These are phyloP conservation scores for Diatrype stigma DNA, from an alignment of 2,329 filamentous ascomycete species.

Conservation along the genomic window DNA sequence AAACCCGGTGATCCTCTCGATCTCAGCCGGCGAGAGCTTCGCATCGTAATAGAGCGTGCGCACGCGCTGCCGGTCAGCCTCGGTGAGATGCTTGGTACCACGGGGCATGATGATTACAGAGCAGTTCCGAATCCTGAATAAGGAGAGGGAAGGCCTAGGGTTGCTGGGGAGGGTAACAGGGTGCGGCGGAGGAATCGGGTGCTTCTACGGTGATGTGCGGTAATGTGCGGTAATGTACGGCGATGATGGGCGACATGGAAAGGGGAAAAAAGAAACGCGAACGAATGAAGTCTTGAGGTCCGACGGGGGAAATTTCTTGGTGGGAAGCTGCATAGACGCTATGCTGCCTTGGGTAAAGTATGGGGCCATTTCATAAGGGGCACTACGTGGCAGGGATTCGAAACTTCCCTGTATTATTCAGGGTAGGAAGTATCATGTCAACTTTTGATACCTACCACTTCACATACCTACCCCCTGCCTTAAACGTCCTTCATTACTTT, in stretches of 20 bases:
- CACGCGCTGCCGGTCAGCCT: constrained; percentile 2
- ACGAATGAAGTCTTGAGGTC: background rate
- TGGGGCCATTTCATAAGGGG: background rate
- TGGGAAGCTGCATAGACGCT: background rate
- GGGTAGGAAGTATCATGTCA: no score
- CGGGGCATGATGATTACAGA: background rate
- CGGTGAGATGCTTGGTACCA: constrained; percentile 6
- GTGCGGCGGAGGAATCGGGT: no score
- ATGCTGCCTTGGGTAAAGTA: background rate
- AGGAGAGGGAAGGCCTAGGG: no score
- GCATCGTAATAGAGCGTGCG: constrained; percentile 7
- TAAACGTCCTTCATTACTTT: no score
- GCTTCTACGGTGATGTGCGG: no score
- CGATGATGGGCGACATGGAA: background rate
- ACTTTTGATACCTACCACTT: no score
- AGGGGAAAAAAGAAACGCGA: background rate
- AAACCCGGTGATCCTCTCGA: constrained; percentile 3
- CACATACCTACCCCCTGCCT: no score
- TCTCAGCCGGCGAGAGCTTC: constrained; percentile 1
- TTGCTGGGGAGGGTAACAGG: no score
- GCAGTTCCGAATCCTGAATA: background rate
- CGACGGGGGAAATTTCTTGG: background rate
- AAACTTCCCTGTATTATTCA: background rate
- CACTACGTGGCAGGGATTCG: background rate
- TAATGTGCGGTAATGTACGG: no score